A percentile compares a stretch with the other conserved stretches of the same genome.
Conservation (phyloP, 257 asterid genomes). For the Nyctanthes arbortristis region DNA sequence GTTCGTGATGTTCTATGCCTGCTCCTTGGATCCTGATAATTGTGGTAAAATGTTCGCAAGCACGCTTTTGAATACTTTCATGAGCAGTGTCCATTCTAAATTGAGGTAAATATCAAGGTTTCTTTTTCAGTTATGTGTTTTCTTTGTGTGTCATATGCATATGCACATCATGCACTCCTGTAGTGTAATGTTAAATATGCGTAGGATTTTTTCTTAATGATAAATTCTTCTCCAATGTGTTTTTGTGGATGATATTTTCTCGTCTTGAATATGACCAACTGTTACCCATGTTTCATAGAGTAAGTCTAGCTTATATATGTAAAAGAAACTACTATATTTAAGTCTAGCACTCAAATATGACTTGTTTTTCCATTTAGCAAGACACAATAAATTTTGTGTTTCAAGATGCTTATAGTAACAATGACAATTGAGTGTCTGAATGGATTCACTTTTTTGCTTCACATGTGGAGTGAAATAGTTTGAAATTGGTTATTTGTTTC, state of each 20-base stretch:
- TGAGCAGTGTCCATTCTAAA: constrained; percentile 48
- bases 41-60: constrained; percentile 70
- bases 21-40: constrained; percentile 88
- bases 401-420: background rate
- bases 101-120: constrained; percentile 58
- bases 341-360: too few relatives aligned
- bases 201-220: background rate
- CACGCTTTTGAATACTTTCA: constrained; percentile 51
- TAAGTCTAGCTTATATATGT: background rate
- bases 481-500: background rate
- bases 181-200: background rate
- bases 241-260: background rate
- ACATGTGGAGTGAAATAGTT: constrained; percentile 3
- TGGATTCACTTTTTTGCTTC: background rate
- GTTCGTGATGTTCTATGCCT: constrained; percentile 92
- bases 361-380: background rate
- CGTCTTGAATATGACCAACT: background rate
- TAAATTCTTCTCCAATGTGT: background rate
- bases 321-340: background rate
- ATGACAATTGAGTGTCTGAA: background rate
- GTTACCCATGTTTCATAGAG: background rate
- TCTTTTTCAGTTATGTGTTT: background rate
- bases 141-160: background rate
- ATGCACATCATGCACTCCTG: background rate
- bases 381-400: background rate